phyloP scores from a whole-genome alignment of 306 rosid genomes.

The Phaseolus lunatus region DNA sequence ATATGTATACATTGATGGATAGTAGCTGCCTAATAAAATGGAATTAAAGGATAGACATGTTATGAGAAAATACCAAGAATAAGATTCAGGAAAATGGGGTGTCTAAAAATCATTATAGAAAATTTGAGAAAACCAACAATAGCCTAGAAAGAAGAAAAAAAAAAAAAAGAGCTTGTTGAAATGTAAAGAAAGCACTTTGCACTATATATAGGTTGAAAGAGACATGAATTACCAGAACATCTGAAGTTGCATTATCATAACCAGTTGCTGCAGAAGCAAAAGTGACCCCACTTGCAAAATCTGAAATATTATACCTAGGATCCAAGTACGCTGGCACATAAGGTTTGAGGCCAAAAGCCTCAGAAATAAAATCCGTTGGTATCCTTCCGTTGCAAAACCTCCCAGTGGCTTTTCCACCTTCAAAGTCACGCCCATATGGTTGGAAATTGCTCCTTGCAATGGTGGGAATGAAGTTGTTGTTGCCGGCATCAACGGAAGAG shows the following conservation, averaged over 20 bases:
- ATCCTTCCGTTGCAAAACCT: conserved; percentile 85
- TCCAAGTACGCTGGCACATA: conserved; percentile 86
- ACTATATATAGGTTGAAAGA: not conserved
- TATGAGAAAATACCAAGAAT: not conserved
- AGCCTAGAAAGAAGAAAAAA: not conserved
- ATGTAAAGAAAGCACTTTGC: not conserved
- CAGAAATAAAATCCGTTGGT: conserved; percentile 78
- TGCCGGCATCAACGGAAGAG: conserved; percentile 93
- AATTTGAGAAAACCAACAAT: too few species aligned
- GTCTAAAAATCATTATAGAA: not conserved
- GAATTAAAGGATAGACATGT: not conserved
- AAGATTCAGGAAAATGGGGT: too few species aligned
- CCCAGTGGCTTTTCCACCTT: conserved; percentile 77
- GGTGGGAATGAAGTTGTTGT: conserved; percentile 87
- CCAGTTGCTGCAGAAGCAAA: conserved; percentile 98
- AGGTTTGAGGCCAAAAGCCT: conserved; percentile 65
- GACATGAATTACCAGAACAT: conserved; percentile 63
- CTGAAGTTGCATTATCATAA: conserved; percentile 87
- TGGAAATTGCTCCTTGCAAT: conserved; percentile 81
- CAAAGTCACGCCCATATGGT: conserved; percentile 94
- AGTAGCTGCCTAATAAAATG: not conserved
- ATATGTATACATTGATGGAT: not conserved
- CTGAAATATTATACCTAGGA: conserved; percentile 72
- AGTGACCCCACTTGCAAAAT: conserved; percentile 78
- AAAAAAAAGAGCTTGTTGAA: not conserved